These are phyloP conservation scores for Phaeosphaeria sp. DNA, from an alignment of 2,329 filamentous ascomycete species.

Conservation along the genomic window DNA sequence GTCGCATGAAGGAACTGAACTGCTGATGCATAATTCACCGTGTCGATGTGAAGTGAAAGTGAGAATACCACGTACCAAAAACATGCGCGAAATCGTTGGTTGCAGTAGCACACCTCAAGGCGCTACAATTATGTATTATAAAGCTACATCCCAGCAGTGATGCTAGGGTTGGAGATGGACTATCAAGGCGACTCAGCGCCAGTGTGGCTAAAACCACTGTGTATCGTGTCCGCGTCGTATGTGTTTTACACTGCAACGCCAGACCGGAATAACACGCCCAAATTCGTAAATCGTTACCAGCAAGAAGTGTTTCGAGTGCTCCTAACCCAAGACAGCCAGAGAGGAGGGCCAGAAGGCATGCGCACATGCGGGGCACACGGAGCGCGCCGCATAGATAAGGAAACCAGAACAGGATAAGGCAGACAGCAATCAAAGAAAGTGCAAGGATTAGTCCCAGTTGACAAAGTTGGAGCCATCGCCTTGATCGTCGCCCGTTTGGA, in stretches of 20 bases:
- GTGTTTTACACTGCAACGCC: conserved; percentile 11
- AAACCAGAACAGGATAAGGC: background rate
- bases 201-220: conserved; percentile 6
- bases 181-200: conserved; percentile 20
- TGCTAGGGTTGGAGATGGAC: conserved; percentile 14
- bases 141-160: conserved; percentile 12
- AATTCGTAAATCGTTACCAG: conserved; percentile 19
- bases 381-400: background rate
- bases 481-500: conserved; percentile 23
- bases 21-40: background rate
- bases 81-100: background rate
- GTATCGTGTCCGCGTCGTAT: conserved; percentile 4
- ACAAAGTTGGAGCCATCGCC: conserved; percentile 24
- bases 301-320: conserved; percentile 16
- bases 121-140: conserved; percentile 25
- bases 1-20: background rate
- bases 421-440: background rate
- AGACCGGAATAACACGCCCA: conserved; percentile 9
- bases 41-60: background rate
- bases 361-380: conserved; percentile 2
- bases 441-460: conserved; percentile 27
- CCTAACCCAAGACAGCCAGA: conserved; percentile 5
- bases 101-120: background rate
- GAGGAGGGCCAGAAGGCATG: background rate
- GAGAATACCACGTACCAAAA: background rate